Percentiles rank a stretch among this genome's conserved stretches.
Conservation (phyloP, 306 rosid species). For the Glycine tomentella region DNA sequence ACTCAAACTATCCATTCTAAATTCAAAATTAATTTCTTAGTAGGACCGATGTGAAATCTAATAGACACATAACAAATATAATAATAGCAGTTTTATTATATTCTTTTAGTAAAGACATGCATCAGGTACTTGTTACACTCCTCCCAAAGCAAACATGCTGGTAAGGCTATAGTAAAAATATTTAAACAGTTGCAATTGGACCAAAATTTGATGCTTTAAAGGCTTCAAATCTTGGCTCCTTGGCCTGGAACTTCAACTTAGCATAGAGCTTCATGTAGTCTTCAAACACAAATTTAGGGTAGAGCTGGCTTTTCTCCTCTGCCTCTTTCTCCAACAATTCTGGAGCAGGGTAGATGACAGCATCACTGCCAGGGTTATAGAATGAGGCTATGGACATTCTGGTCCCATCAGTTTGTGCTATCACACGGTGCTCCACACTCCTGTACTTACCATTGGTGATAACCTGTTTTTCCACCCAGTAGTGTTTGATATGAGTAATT, state of each 20-base stretch:
- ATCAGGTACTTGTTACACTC: background rate
- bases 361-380: conserved; percentile 91
- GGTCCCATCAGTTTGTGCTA: conserved; percentile 76
- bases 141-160: background rate
- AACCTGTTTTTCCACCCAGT: conserved; percentile 51
- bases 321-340: conserved; percentile 69
- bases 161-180: background rate
- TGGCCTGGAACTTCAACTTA: conserved; percentile 73
- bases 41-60: too few relatives aligned
- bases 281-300: conserved; percentile 89
- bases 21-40: too few relatives aligned
- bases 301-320: conserved; percentile 67
- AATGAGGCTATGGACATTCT: conserved; percentile 96
- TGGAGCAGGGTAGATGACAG: conserved; percentile 86
- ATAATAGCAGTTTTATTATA: background rate
- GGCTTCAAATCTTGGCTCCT: conserved; percentile 91
- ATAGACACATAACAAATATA: too few relatives aligned
- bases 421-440: conserved; percentile 90
- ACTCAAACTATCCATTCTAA: too few relatives aligned
- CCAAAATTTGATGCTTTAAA: conserved; percentile 59
- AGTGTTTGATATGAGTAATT: background rate
- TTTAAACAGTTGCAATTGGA: conserved; percentile 74
- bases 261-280: conserved; percentile 93
- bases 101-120: background rate
- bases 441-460: conserved; percentile 91